phyloP scores from a whole-genome alignment of 2,329 filamentous ascomycete genomes.

The Ascochyta lentis region DNA sequence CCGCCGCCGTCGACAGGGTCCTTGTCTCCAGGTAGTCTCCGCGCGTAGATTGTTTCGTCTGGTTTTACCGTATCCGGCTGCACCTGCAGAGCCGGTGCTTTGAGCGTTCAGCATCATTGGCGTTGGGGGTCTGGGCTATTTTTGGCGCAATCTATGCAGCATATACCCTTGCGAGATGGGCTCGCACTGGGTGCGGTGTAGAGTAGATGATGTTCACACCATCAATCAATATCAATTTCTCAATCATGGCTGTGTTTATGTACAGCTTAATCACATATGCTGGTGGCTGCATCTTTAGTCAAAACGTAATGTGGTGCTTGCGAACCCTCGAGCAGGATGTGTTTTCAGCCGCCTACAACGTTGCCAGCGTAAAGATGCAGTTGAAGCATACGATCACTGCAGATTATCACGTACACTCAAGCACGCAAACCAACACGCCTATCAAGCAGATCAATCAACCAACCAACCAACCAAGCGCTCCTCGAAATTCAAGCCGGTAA shows the following conservation, averaged over 20 bases:
- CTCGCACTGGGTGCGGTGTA: constrained; percentile 10
- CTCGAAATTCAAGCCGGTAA: no score
- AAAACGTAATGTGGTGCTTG: no score
- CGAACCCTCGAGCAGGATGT: neutral
- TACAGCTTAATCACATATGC: no score
- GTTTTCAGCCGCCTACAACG: neutral
- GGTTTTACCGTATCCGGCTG: neutral
- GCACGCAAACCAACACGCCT: no score
- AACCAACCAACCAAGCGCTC: no score
- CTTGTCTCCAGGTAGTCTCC: constrained; percentile 15
- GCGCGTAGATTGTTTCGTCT: neutral
- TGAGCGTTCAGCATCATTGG: constrained; percentile 19
- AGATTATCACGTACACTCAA: no score
- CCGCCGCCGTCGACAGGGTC: constrained; percentile 48
- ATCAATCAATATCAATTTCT: neutral
- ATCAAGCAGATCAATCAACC: no score
- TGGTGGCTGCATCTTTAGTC: no score
- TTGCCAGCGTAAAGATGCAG: neutral
- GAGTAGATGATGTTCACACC: constrained; percentile 1
- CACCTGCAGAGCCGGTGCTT: constrained; percentile 1
- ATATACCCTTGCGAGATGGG: constrained; percentile 11
- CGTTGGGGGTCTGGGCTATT: constrained; percentile 18
- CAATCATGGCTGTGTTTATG: no score
- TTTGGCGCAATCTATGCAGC: constrained; percentile 13
- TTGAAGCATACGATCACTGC: no score